These are phyloP conservation scores for Diaporthe aspalathi DNA, from an alignment of 2,329 filamentous ascomycete genomes.

Conservation along the genomic window DNA sequence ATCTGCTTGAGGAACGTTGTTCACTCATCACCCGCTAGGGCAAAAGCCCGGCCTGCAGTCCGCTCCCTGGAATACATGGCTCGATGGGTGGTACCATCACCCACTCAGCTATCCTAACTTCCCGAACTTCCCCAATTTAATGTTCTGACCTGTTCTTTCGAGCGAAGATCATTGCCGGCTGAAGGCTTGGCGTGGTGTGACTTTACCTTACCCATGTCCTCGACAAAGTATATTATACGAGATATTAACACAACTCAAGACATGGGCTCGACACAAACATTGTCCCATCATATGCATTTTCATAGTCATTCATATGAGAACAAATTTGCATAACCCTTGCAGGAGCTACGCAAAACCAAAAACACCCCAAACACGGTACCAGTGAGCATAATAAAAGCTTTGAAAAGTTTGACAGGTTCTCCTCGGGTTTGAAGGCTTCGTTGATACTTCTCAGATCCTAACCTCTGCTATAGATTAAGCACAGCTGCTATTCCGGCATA, in stretches of 20 bases:
- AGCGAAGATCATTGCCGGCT: conserved; percentile 2
- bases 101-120: neutral
- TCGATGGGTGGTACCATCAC: neutral
- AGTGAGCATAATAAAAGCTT: neutral
- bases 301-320: neutral
- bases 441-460: neutral
- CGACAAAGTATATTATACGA: neutral
- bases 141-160: neutral
- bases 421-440: neutral
- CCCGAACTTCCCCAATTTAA: neutral
- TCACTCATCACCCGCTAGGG: neutral
- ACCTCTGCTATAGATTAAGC: neutral
- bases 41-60: neutral
- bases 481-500: neutral
- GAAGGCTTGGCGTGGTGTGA: conserved; percentile 15
- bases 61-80: conserved; percentile 7
- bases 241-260: neutral
- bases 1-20: neutral
- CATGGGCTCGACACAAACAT: neutral
- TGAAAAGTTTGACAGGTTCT: neutral
- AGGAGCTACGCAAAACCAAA: too few relatives aligned
- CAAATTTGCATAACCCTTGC: neutral
- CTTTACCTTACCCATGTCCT: neutral
- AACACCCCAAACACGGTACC: neutral
- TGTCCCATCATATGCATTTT: neutral